phyloP scores from a whole-genome alignment of 225 moss, liverwort and hornwort genomes.

The Pseudisothecium myosuroides region DNA sequence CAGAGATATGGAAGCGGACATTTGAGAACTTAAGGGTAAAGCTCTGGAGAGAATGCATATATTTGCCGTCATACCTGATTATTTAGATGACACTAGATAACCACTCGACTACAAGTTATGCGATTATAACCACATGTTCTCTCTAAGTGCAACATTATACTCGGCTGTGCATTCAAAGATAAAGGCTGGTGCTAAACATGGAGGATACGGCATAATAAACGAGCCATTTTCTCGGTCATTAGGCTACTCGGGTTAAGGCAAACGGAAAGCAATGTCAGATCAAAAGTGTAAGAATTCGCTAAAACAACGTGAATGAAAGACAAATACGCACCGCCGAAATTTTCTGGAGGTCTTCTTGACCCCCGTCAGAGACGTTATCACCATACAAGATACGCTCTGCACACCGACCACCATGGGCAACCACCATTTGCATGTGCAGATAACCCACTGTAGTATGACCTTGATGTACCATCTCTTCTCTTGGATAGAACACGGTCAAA shows the following conservation, averaged over 20 bases:
- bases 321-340: conserved; percentile 48
- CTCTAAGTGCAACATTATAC: neutral
- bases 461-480: conserved; percentile 85
- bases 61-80: neutral
- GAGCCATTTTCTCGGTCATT: neutral
- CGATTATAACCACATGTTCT: neutral
- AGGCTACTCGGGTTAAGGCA: neutral
- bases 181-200: neutral
- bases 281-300: neutral
- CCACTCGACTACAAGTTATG: neutral
- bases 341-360: conserved; percentile 88
- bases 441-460: conserved; percentile 93
- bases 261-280: neutral
- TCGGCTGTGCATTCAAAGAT: neutral
- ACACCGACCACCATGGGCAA: conserved; percentile 95
- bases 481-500: conserved; percentile 83
- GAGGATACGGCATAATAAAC: neutral
- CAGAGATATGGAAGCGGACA: neutral
- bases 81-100: neutral
- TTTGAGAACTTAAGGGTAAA: neutral
- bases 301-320: neutral
- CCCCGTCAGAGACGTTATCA: conserved; percentile 71
- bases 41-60: neutral
- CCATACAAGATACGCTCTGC: conserved; percentile 77
- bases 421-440: conserved; percentile 98